Conservation (phyloP, 2,329 filamentous ascomycete genomes). For the Westerdykella ornata region DNA sequence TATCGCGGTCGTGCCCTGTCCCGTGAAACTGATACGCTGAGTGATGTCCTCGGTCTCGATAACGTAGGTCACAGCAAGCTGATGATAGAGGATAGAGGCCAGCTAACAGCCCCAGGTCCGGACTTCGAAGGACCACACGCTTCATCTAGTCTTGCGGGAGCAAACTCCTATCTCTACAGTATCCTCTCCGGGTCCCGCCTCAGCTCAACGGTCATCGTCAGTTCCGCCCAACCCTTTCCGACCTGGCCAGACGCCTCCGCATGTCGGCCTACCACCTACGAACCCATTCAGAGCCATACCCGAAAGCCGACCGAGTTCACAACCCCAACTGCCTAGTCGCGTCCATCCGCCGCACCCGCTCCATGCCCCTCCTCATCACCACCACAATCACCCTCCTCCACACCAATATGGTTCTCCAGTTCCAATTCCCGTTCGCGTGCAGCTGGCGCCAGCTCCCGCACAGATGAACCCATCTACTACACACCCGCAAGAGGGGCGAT, state of each 20-base stretch:
- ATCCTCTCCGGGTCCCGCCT: slow-evolving; percentile 9
- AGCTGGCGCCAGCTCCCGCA: background rate
- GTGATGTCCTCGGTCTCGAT: slow-evolving; percentile 45
- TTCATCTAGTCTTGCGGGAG: slow-evolving; percentile 37
- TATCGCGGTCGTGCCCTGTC: slow-evolving; percentile 51
- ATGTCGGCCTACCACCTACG: slow-evolving; percentile 7
- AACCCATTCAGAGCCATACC: slow-evolving; percentile 29
- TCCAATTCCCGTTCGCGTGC: too few species aligned
- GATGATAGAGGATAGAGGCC: background rate
- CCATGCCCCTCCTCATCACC: slow-evolving; percentile 3
- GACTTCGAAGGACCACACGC: slow-evolving; percentile 31
- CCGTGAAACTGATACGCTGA: slow-evolving; percentile 45
- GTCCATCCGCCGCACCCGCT: slow-evolving; percentile 11
- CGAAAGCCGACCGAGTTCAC: slow-evolving; percentile 24
- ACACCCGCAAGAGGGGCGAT: background rate
- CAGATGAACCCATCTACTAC: background rate
- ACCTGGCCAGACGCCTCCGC: slow-evolving; percentile 10
- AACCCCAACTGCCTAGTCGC: slow-evolving; percentile 13
- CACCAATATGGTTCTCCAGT: too few species aligned
- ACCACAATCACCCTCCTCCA: too few species aligned
- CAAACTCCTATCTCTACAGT: slow-evolving; percentile 11
- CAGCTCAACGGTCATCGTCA: slow-evolving; percentile 23
- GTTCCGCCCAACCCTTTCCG: slow-evolving; percentile 38
- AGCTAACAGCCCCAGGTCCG: slow-evolving; percentile 22
- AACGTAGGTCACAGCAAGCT: slow-evolving; percentile 37